These are phyloP conservation scores for Didymella pomorum DNA, from an alignment of 2,329 filamentous ascomycete species.

Conservation along the genomic window DNA sequence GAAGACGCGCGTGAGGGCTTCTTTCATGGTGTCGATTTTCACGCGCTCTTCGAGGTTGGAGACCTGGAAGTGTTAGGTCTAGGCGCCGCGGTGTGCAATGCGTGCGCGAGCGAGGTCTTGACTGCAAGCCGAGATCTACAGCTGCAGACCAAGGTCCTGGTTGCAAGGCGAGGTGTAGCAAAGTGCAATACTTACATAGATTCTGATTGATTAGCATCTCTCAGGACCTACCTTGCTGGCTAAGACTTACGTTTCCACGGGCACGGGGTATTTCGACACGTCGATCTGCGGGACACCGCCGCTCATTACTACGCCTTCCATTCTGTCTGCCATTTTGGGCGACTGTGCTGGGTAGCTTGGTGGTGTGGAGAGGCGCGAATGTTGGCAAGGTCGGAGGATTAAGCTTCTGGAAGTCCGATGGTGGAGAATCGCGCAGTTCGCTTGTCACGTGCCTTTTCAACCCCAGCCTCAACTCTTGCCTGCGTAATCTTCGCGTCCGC, in stretches of 20 bases:
- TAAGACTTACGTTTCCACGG: conserved; percentile 47
- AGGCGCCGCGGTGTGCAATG: conserved; percentile 33
- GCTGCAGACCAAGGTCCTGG: not conserved
- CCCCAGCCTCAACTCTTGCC: not conserved
- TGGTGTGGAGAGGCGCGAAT: not conserved
- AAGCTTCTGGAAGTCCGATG: conserved; percentile 5
- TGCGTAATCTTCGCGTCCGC: too few relatives aligned
- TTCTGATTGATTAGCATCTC: conserved; percentile 26
- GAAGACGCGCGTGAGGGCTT: conserved; percentile 79
- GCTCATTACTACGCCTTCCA: conserved; percentile 45
- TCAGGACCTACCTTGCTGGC: conserved; percentile 16
- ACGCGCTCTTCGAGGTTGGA: conserved; percentile 93
- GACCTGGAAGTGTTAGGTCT: conserved; percentile 51
- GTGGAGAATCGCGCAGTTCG: conserved; percentile 4
- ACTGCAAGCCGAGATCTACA: too few relatives aligned
- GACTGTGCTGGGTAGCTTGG: conserved; percentile 1
- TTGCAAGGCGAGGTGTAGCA: not conserved
- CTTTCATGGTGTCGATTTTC: conserved; percentile 78
- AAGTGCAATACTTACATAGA: conserved; percentile 43
- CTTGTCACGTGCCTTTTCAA: conserved; percentile 2
- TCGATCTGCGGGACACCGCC: conserved; percentile 32
- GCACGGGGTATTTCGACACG: conserved; percentile 45
- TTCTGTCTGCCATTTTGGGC: conserved; percentile 45
- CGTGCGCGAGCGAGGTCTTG: conserved; percentile 11
- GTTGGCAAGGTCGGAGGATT: conserved; percentile 4